Conservation (phyloP, 139 green algal genomes). For the Picochlorum costavermella region DNA sequence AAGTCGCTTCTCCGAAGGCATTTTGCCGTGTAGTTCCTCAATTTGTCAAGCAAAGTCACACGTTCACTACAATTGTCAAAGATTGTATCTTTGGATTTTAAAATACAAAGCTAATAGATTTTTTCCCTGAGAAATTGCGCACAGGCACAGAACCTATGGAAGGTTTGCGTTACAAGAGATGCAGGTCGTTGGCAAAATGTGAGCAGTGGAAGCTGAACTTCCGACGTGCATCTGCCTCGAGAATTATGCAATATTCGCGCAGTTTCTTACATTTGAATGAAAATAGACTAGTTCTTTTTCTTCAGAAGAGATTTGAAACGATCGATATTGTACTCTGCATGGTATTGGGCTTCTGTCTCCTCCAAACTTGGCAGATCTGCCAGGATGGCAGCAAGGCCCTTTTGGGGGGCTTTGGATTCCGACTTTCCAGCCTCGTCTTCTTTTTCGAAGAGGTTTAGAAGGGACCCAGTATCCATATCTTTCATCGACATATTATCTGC, state of each 20-base stretch:
- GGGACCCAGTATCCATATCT: conserved; percentile 68
- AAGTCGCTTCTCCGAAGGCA: background rate
- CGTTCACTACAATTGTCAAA: background rate
- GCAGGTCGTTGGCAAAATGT: no score
- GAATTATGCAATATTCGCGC: no score
- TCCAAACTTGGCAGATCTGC: conserved; percentile 70
- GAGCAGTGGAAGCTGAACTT: no score
- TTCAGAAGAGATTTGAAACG: conserved; percentile 41
- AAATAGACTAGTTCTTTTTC: no score
- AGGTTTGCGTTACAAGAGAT: no score
- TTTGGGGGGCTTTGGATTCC: conserved; percentile 19
- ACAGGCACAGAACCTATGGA: no score
- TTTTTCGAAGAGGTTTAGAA: conserved; percentile 76
- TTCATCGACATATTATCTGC: conserved; percentile 58
- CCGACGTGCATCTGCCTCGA: no score
- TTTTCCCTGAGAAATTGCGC: no score
- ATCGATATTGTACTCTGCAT: conserved; percentile 70
- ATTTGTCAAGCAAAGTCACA: background rate
- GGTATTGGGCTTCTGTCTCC: conserved; percentile 78
- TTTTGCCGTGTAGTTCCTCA: background rate
- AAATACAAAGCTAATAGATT: no score
- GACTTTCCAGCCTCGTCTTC: conserved; percentile 10
- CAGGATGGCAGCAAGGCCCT: conserved; percentile 57
- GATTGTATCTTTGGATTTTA: background rate
- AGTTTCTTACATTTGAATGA: no score